Conservation (phyloP, 805 yeast genomes). For the Ogataea minuta region DNA sequence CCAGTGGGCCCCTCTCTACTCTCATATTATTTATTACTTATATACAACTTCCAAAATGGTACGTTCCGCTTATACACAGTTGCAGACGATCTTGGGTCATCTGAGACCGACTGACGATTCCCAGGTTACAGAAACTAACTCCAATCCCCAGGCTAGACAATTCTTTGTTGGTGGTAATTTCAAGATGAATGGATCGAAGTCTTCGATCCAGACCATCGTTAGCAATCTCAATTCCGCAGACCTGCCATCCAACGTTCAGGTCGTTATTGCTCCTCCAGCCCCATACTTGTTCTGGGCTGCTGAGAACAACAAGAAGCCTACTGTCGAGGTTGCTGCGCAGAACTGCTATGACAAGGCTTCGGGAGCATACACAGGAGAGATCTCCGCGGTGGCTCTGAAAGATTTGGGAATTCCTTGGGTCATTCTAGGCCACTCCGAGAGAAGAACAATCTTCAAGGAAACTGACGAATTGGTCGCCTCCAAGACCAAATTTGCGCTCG, state of each 20-base stretch:
- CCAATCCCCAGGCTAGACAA: slow-evolving; percentile 30
- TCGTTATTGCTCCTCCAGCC: slow-evolving; percentile 95
- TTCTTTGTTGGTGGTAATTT: slow-evolving; percentile 99
- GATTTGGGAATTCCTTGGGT: slow-evolving; percentile 95
- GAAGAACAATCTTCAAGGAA: slow-evolving; percentile 92
- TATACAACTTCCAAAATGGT: slow-evolving; percentile 20
- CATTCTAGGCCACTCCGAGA: slow-evolving; percentile 96
- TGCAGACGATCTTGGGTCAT: slow-evolving; percentile 21
- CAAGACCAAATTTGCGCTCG: slow-evolving; percentile 92
- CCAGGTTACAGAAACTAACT: slow-evolving; percentile 15
- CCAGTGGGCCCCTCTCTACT: background rate
- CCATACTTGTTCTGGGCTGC: slow-evolving; percentile 83
- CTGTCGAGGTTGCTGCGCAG: slow-evolving; percentile 85
- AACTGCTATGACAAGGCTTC: slow-evolving; percentile 82
- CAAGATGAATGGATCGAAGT: slow-evolving; percentile 95
- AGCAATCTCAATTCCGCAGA: slow-evolving; percentile 77
- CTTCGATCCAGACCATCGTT: slow-evolving; percentile 78
- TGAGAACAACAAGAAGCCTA: slow-evolving; percentile 61
- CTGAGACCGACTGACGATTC: slow-evolving; percentile 15
- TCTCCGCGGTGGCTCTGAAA: slow-evolving; percentile 81
- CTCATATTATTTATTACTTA: background rate
- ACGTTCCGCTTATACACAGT: slow-evolving; percentile 22
- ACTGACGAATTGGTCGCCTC: slow-evolving; percentile 87
- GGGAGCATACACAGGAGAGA: slow-evolving; percentile 99
- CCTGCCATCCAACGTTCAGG: slow-evolving; percentile 78